Evolutionary conservation across 495 filamentous ascomycete genomes (phyloP), one percentile per base, ranked within the genome.

Genomic region (Cetradonia linearis): DNA sequence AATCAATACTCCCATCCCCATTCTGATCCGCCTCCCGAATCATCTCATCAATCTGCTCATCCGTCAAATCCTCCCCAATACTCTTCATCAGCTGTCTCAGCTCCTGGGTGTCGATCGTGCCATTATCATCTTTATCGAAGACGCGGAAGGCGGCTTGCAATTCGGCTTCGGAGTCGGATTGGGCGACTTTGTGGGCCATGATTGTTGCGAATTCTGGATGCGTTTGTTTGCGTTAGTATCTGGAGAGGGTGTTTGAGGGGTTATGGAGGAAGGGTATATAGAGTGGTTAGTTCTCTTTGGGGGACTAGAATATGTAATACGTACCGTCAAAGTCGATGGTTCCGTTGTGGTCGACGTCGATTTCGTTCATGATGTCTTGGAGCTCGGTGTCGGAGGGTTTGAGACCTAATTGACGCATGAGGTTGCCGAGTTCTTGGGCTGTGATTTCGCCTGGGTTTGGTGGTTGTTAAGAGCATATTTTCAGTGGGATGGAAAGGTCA

Each of bases 31-130:
- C 75, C 59, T 76, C 67, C 58, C 72, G 66, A 57, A 79, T 68
- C 75, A 78, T 77, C 62, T 75, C 74, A 44, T 78, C 71, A 54
- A 79, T 68, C 66, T 79, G 73, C 20, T 65, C 69, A 59, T 76
- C 73, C 5, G 72, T 74, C 62, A 77, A 60, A 59, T 74, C 70
- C 68, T 79, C 75, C 18, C 76, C 76, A 46, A 78, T 71, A 8
- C 70, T 73, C 54, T 70, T 71, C 65, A 79, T 71, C 38, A 79
- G 70, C 11, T 72, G 69, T 30, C 71, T 65, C 34, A 79, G 67
- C 68, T 78, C 76, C 13, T 73, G 72, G 5, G 69, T 69, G 16
- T 69, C 72, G 65, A 79, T 78, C 42, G 75, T 73, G 56, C 76
- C 76, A 59, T 69, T 77, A 36, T 67, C 67, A 61, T 79, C 76